A percentile compares a stretch with the other conserved stretches of the same genome.
Conservation (phyloP, 2,329 filamentous ascomycete species). For the Elsinoe arachidis region DNA sequence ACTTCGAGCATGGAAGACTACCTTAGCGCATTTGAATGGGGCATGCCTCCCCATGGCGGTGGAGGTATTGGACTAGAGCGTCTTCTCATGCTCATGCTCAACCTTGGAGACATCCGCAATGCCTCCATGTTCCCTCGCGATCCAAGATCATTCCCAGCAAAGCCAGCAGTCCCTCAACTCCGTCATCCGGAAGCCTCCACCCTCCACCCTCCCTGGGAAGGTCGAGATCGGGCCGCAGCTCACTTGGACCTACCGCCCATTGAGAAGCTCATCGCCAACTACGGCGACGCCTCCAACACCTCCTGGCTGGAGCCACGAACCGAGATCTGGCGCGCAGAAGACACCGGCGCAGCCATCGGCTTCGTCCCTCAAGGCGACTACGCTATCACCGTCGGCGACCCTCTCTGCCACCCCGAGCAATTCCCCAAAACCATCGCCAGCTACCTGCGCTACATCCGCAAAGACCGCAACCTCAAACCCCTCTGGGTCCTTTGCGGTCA, state of each 20-base stretch:
- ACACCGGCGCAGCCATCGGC: constrained; percentile 73
- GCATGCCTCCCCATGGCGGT: constrained; percentile 79
- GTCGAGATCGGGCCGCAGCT: constrained; percentile 40
- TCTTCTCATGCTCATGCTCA: constrained; percentile 74
- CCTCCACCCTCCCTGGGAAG: constrained; percentile 56
- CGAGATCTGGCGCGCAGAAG: constrained; percentile 72
- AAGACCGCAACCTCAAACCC: constrained; percentile 63
- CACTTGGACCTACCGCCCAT: constrained; percentile 58
- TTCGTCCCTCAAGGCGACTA: constrained; percentile 71
- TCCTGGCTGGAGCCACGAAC: constrained; percentile 89
- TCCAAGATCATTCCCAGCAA: constrained; percentile 73
- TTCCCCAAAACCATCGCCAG: constrained; percentile 63
- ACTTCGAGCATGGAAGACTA: constrained; percentile 86
- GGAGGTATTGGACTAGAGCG: constrained; percentile 86
- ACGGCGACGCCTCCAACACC: constrained; percentile 87
- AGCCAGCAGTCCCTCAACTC: constrained; percentile 53
- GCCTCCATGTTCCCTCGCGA: constrained; percentile 82
- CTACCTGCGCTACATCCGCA: constrained; percentile 67
- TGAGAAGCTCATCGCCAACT: constrained; percentile 87
- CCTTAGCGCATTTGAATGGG: constrained; percentile 78
- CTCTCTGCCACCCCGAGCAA: constrained; percentile 71
- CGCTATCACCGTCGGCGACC: constrained; percentile 78
- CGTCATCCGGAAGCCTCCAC: constrained; percentile 84
- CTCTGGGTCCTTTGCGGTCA: constrained; percentile 82
- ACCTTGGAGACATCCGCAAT: constrained; percentile 81